A percentile compares a stretch with the other conserved stretches of the same genome.
Evolutionary conservation across 2,329 filamentous ascomycete species (phyloP).

Genomic region (Dichotomopilus funicola): DNA sequence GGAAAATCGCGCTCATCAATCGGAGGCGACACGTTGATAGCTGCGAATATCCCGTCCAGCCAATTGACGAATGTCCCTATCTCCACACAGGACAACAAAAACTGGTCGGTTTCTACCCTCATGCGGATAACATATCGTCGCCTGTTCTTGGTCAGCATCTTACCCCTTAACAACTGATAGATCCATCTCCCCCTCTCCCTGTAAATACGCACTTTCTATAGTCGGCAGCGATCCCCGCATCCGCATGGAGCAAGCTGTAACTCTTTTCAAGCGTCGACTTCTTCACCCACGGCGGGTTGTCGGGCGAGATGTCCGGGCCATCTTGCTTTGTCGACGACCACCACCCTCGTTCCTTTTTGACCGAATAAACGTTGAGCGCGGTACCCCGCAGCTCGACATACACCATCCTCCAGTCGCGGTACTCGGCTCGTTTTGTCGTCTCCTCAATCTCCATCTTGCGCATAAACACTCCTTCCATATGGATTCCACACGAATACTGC

Average conservation of each 20-base stretch:
- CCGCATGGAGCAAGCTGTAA: constrained; percentile 70
- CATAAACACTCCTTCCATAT: constrained; percentile 50
- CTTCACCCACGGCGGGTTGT: constrained; percentile 46
- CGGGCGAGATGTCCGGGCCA: constrained; percentile 43
- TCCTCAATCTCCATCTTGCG: constrained; percentile 62
- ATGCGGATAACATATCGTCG: constrained; percentile 63
- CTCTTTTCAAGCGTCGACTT: constrained; percentile 53
- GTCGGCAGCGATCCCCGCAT: constrained; percentile 67
- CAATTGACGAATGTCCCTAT: constrained; percentile 61
- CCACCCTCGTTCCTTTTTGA: constrained; percentile 52
- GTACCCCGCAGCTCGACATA: constrained; percentile 63
- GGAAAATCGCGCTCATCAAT: constrained; percentile 65
- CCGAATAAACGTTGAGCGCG: constrained; percentile 57
- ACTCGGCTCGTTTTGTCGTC: constrained; percentile 54
- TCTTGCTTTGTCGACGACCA: constrained; percentile 38
- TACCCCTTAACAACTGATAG: not conserved
- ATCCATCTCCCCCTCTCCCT: not conserved
- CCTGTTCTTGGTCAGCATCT: constrained; percentile 29
- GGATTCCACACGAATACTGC: constrained; percentile 50
- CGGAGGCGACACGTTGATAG: constrained; percentile 63
- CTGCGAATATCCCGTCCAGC: constrained; percentile 64
- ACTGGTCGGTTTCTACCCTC: constrained; percentile 66
- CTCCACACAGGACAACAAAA: constrained; percentile 60
- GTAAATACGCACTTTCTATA: constrained; percentile 55
- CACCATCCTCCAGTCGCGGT: constrained; percentile 58